A percentile compares a stretch with the other conserved stretches of the same genome.
These are phyloP conservation scores for Globisporangium camurandrum DNA, from an alignment of 352 stramenopile species.

Conservation along the genomic window DNA sequence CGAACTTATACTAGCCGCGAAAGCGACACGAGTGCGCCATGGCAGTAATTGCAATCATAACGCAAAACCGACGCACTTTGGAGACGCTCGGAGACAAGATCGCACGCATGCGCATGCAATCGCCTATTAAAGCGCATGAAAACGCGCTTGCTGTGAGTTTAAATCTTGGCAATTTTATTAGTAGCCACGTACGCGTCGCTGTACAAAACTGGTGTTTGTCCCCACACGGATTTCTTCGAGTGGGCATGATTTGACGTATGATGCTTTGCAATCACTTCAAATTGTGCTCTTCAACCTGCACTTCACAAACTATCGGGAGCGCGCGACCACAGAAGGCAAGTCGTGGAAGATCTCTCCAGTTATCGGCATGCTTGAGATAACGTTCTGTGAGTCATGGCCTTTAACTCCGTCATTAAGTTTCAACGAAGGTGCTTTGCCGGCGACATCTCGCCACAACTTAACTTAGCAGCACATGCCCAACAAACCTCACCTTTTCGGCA, in stretches of 20 bases:
- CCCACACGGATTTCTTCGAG: conserved; percentile 7
- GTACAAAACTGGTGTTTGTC: conserved; percentile 14
- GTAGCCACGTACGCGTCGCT: conserved; percentile 7
- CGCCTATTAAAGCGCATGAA: neutral
- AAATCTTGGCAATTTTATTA: neutral
- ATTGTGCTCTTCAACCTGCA: conserved; percentile 16
- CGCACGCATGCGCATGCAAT: neutral
- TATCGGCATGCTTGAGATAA: no score
- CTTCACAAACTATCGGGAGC: conserved; percentile 15
- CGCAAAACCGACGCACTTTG: no score
- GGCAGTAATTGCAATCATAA: neutral
- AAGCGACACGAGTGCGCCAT: neutral
- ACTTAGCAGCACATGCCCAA: no score
- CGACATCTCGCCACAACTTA: no score
- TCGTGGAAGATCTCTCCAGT: no score
- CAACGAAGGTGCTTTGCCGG: no score
- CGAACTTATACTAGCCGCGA: neutral
- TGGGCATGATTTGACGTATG: conserved; percentile 11
- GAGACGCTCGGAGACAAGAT: no score
- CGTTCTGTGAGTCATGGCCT: no score
- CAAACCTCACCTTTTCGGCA: no score
- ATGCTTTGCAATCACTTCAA: conserved; percentile 17
- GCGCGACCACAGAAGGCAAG: no score
- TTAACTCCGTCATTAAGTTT: no score
- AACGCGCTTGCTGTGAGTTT: neutral